Conservation (phyloP, 345 rosid genomes). For the Pistacia atlantica region DNA sequence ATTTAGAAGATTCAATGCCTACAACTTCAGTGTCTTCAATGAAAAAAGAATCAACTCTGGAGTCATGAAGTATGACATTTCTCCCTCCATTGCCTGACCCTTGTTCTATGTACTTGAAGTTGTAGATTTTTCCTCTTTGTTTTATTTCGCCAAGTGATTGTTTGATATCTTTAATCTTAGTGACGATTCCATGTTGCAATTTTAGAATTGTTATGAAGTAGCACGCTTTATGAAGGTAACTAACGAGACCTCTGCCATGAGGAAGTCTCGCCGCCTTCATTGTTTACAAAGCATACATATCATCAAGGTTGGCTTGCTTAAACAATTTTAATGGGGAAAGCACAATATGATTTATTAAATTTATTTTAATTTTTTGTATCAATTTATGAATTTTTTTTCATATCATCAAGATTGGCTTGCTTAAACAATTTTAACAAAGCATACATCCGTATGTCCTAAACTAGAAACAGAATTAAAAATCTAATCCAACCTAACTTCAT, state of each 20-base stretch:
- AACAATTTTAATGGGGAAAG: background rate
- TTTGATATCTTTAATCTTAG: constrained; percentile 23
- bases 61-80: background rate
- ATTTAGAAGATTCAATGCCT: constrained; percentile 7
- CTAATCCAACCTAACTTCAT: too few species aligned
- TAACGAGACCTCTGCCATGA: background rate
- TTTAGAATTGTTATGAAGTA: too few species aligned
- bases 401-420: too few species aligned
- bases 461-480: too few species aligned
- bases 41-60: constrained; percentile 21
- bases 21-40: constrained; percentile 23
- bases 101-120: background rate
- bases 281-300: background rate
- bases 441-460: too few species aligned
- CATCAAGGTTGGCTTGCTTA: too few species aligned
- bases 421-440: too few species aligned
- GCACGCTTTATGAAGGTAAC: background rate
- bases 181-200: background rate
- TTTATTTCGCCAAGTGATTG: background rate
- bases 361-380: too few species aligned
- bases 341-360: too few species aligned
- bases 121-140: constrained; percentile 8
- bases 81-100: too few species aligned
- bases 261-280: background rate
- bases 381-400: too few species aligned